These are phyloP conservation scores for Fraxinus paxiana DNA, from an alignment of 305 asterid genomes.

Conservation along the genomic window DNA sequence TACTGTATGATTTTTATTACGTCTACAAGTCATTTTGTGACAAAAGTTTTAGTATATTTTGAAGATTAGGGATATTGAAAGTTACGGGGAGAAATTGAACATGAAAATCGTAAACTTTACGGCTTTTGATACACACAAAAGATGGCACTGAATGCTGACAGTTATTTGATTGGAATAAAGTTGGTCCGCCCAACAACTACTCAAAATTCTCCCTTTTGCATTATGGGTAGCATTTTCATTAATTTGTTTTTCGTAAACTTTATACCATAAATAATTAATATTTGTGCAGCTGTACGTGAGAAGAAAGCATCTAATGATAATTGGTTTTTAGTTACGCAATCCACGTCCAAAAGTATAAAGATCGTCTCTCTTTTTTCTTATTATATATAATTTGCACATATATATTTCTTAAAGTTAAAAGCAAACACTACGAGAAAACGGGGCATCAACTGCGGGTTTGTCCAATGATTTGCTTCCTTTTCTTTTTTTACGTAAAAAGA, in stretches of 20 bases:
- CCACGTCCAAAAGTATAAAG: constrained; percentile 53
- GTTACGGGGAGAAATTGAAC: not conserved
- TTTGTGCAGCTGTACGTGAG: not conserved
- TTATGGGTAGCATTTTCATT: constrained; percentile 40
- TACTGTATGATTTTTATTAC: too few relatives aligned
- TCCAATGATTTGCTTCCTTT: not conserved
- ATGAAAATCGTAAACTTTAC: not conserved
- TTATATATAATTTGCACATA: not conserved
- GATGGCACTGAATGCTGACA: constrained; percentile 31
- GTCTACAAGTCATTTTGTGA: too few relatives aligned
- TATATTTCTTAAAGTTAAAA: constrained; percentile 1
- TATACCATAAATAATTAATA: not conserved
- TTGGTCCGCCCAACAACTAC: constrained; percentile 29
- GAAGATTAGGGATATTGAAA: not conserved
- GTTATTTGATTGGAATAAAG: constrained; percentile 40
- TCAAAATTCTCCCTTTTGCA: constrained; percentile 32
- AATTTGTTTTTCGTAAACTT: constrained; percentile 29
- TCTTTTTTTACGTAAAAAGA: not conserved
- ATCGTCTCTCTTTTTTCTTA: constrained; percentile 13
- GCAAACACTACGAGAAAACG: not conserved
- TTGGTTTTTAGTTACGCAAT: constrained; percentile 35
- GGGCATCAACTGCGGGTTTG: not conserved
- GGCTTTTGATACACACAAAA: not conserved
- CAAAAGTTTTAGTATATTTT: too few relatives aligned
- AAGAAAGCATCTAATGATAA: constrained; percentile 12